A percentile compares a stretch with the other conserved stretches of the same genome.
phyloP scores from a whole-genome alignment of 208 protist species.

The Trypanosoma cruzi region DNA sequence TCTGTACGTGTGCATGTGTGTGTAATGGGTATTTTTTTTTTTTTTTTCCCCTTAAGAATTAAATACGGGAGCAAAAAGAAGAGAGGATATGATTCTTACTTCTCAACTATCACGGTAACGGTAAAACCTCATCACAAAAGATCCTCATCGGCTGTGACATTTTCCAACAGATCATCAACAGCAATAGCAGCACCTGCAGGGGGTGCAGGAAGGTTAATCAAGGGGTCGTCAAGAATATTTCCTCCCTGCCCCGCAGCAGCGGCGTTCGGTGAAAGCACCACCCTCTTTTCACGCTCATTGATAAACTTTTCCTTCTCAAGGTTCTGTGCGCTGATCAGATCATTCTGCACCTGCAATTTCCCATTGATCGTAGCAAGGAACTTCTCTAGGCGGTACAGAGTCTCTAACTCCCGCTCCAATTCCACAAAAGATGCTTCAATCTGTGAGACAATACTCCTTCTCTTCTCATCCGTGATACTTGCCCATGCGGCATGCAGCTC shows the following conservation, averaged over 20 bases:
- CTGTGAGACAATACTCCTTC: neutral
- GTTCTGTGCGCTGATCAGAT: constrained; percentile 12
- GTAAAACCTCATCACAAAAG: neutral
- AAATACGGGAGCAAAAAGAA: no score
- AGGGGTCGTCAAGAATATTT: neutral
- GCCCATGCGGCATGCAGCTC: neutral
- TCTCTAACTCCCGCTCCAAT: constrained; percentile 18
- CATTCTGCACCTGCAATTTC: constrained; percentile 8
- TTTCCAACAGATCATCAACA: neutral
- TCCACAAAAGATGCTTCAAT: constrained; percentile 3
- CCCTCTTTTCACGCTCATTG: constrained; percentile 5
- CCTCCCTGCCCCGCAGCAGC: neutral
- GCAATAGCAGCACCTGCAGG: neutral
- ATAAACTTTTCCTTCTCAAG: constrained; percentile 9
- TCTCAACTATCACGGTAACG: neutral
- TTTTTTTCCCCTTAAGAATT: no score
- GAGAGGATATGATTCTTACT: no score
- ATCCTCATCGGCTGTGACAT: neutral
- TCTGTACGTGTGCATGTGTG: neutral
- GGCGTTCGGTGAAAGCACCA: neutral
- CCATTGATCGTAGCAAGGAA: constrained; percentile 19
- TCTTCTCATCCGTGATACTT: neutral
- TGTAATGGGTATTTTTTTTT: neutral
- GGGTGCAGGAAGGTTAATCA: neutral
- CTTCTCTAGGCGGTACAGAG: constrained; percentile 21